Evolutionary conservation across 1,284 basidiomycete species (phyloP), one percentile per base, ranked within the genome.

Genomic region (Nidula niveotomentosa): DNA sequence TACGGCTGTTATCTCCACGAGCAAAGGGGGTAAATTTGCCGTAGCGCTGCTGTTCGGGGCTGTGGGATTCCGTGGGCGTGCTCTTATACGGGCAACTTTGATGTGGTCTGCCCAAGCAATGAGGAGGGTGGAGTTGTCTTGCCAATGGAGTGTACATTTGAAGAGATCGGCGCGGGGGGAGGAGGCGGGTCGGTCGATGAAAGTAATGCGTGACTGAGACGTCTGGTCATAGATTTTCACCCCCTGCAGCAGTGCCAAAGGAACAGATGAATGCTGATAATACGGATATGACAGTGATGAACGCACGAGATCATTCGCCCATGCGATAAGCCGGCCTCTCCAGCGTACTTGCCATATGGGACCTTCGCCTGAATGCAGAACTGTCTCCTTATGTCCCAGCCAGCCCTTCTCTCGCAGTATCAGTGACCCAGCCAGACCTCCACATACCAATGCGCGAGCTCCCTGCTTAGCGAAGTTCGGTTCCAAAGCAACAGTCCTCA

Each of bases 51-150:
- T 45, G 8, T 41, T 46, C 13, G 79, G 68, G 34, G 72, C 67
- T 30, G 72, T 68, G 9, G 76, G 66, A 1, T 72, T 72, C 23
- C 82, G 78, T 5, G 81, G 78, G 36, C 91, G 79, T 0, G 83
- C 78, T 3, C 91, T 85, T 52, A 96, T 82, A 8, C 91, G 85
- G 9, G 91, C 93, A 10, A 98, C 86, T 69, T 96, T 97, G 78
- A 99, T 94, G 58, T 90, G 80, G 68, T 97, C 92, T 2, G 94
- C 96, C 96, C 96, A 99, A 0, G 88, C 92, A 54, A 98, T 91
- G 47, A 99, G 80, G 1, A 99, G 81, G 0, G 94, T 96, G 1
- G 83, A 82, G 61, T 94, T 90, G 65, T 96, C 93, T 68, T 94
- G 91, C 96, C 95, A 99, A 59, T 88, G 77, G 0, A 99, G 79